Percentiles rank a stretch among this genome's conserved stretches.
phyloP scores from a whole-genome alignment of 2,329 filamentous ascomycete species.

The Aureobasidium namibiae region DNA sequence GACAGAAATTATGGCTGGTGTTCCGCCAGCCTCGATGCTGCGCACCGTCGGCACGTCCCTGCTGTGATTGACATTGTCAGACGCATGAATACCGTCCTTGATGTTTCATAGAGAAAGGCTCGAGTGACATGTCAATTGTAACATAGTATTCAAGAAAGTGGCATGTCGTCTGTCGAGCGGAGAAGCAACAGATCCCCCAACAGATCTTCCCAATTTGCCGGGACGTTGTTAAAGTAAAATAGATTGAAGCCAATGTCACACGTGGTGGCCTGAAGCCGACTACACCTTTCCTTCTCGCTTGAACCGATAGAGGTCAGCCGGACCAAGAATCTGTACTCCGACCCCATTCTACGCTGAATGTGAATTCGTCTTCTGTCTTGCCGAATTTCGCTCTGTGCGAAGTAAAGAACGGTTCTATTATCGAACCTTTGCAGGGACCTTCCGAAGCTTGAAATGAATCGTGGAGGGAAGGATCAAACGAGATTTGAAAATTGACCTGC shows the following conservation, averaged over 20 bases:
- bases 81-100: background rate
- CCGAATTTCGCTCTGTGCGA: background rate
- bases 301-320: too few relatives aligned
- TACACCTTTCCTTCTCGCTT: too few relatives aligned
- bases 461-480: background rate
- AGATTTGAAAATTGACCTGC: background rate
- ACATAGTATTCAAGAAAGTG: background rate
- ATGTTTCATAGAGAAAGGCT: background rate
- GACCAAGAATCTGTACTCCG: background rate
- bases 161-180: background rate
- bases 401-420: background rate
- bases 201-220: conserved; percentile 1
- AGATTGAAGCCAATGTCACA: conserved; percentile 2
- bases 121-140: background rate
- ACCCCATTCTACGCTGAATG: background rate
- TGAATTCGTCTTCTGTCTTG: background rate
- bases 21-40: background rate
- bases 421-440: background rate
- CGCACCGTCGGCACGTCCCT: background rate
- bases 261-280: background rate
- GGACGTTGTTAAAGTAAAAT: background rate
- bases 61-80: background rate
- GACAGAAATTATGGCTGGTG: conserved; percentile 1
- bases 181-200: background rate
- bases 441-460: background rate